Evolutionary conservation across 345 rosid species (phyloP), one percentile per base, ranked within the genome.

Genomic region (Laguncularia racemosa): DNA sequence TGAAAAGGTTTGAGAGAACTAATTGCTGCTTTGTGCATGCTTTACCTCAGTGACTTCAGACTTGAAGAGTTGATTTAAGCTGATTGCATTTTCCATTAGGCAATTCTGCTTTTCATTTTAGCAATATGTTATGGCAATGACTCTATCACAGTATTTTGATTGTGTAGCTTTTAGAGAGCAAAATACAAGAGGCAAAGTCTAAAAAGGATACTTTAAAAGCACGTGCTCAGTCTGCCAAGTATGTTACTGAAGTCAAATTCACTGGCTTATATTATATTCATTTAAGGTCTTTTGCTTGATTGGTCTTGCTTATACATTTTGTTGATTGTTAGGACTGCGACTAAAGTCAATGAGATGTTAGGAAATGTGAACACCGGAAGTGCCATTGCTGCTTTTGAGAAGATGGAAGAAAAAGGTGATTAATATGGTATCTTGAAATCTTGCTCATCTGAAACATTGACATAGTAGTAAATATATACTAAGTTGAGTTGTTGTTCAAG

Each of bases 201-300:
- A 93, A 93, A 84, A 93, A 89, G 81, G 99, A 89, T 71, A 89
- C 97, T 43, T 71, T 89, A 67, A 89, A 84, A 75, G 99, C 99
- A 56, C 96, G 95, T 51, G 90, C 95, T 48, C 91, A 86, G 63
- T 79, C 91, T 67, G 95, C 95, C 21, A 86, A 77, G 91, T 86
- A 50, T 57, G 81, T 71, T 61, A 55, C 71, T 58, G 55, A 50
- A 43, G 23, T 61, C 58, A 71, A 40, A 58, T 54, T 63, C 53
- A n/a, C 49, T 55, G 58, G 19, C 9, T 40, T 52, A 6, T 51
- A 18, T 38, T 21, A 14, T 33, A 57, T 51, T 62, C 53, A 50
- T 50, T 60, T n/a, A 21, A 10, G 14, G 19, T 48, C 19, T 46
- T 63, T 1, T 43, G 52, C 60, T 47, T 60, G 44, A 2, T 9